Evolutionary conservation across 1,139 yeast genomes (phyloP), one percentile per base, ranked within the genome.

Genomic region (Kurtzmaniella natalensis): DNA sequence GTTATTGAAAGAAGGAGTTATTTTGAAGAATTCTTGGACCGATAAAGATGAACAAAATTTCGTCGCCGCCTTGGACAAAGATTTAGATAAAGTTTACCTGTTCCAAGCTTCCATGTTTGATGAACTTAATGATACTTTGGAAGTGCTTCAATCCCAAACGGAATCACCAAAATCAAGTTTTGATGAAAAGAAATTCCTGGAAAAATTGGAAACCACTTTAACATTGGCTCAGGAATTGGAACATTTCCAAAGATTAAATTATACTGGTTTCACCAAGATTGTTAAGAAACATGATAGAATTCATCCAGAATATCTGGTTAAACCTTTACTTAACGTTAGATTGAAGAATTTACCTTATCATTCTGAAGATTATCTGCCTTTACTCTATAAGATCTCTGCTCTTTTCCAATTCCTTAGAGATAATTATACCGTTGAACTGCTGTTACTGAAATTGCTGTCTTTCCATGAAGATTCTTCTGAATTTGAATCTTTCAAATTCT

Each of bases 271-370:
- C 61, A 75, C 81, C 51, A 92, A 92, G 57, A 86, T 92, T 48
- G 96, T 89, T 46, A 89, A 92, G 66, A 92, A 89, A 60, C 98
- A 92, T 53, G 98, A 92, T 61, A 76, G 96, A 38, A 61, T 89
- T 44, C 96, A 89, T 55, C 75, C 88, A 15, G 72, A 78, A 44
- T 92, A 83, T 58, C 82, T 92, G 20, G 96, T 92, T 25, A 82
- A 80, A 57, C 95, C 97, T 0, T 64, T 92, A 50, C 66, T 92
- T 47, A 86, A 86, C 45, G 96, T 92, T 28, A 73, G 98, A 50
- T 72, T 92, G 58, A 82, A 81, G 55, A 81, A 81, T 34, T 70
- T 89, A 49, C 97, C 98, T 1, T 84, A 89, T 71, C 94, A 89
- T 56, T 78, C 89, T 13, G 98, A 92, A 61, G 96, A 89, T 63